Percentiles rank a stretch among this genome's conserved stretches.
These are phyloP conservation scores for Angomonas ambiguus DNA, from an alignment of 208 protist species.

Conservation along the genomic window DNA sequence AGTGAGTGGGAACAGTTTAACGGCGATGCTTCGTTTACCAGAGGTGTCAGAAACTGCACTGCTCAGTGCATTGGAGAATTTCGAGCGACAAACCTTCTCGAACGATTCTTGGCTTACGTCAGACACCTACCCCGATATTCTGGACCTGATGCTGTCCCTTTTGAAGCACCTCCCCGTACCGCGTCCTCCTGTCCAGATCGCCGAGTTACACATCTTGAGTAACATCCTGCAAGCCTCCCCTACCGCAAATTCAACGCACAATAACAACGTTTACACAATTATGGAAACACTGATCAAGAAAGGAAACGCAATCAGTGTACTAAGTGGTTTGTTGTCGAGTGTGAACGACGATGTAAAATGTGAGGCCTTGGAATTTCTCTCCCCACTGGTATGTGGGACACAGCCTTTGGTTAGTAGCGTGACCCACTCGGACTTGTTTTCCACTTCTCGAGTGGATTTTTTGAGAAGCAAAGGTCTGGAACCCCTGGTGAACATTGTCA, in stretches of 20 bases:
- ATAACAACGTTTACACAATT: slow-evolving; percentile 30
- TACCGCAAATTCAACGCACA: slow-evolving; percentile 18
- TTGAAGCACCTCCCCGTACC: slow-evolving; percentile 59
- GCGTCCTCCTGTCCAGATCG: slow-evolving; percentile 72
- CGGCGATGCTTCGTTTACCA: slow-evolving; percentile 62
- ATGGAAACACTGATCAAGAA: slow-evolving; percentile 48
- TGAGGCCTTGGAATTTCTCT: slow-evolving; percentile 76
- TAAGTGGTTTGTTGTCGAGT: slow-evolving; percentile 72
- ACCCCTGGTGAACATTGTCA: slow-evolving; percentile 85
- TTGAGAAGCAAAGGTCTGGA: slow-evolving; percentile 61
- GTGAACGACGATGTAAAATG: slow-evolving; percentile 92
- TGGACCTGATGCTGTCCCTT: slow-evolving; percentile 48
- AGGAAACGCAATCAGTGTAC: slow-evolving; percentile 33
- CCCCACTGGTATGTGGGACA: slow-evolving; percentile 45
- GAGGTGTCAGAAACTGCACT: slow-evolving; percentile 77
- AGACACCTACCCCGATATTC: slow-evolving; percentile 30
- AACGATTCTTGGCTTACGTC: slow-evolving; percentile 30
- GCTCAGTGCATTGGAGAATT: slow-evolving; percentile 65
- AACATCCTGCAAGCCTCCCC: slow-evolving; percentile 53
- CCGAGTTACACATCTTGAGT: slow-evolving; percentile 59
- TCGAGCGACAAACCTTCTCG: slow-evolving; percentile 51
- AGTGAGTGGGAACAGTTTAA: slow-evolving; percentile 40
- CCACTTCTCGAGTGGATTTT: slow-evolving; percentile 55
- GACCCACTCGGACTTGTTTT: slow-evolving; percentile 18
- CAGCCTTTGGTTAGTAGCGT: slow-evolving; percentile 26